Conservation (phyloP, 1,284 basidiomycete genomes). For the Mycena citricolor region DNA sequence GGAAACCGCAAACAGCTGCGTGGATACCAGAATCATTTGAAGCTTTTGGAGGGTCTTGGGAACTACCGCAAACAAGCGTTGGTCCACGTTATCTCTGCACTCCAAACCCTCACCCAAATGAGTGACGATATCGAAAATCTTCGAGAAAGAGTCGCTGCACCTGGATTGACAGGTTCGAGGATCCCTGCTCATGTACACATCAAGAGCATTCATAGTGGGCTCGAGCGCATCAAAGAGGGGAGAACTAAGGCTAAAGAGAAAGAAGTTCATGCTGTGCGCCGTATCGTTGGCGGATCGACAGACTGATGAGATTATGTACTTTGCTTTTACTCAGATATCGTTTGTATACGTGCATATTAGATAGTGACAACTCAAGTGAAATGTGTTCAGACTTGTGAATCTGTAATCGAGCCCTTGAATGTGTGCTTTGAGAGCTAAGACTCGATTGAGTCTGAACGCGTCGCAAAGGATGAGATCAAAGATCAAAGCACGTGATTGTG, state of each 20-base stretch:
- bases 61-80: constrained; percentile 56
- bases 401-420: no score
- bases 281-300: constrained; percentile 33
- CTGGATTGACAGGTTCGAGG: constrained; percentile 53
- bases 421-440: no score
- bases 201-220: constrained; percentile 58
- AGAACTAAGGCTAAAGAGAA: constrained; percentile 40
- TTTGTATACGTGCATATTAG: no score
- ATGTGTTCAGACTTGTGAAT: no score
- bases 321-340: no score
- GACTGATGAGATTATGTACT: no score
- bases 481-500: no score
- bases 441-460: no score
- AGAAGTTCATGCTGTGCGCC: constrained; percentile 36
- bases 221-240: constrained; percentile 60
- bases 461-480: no score
- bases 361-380: no score
- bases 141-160: constrained; percentile 61
- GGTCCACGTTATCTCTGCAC: constrained; percentile 56
- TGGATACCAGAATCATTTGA: constrained; percentile 46
- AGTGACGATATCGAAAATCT: constrained; percentile 70
- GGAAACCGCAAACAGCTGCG: constrained; percentile 49
- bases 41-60: constrained; percentile 50
- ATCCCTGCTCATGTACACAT: constrained; percentile 71
- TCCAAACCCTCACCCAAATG: constrained; percentile 60